A percentile compares a stretch with the other conserved stretches of the same genome.
Conservation (phyloP, 768 basidiomycete genomes). For the Termitomyces sp. region DNA sequence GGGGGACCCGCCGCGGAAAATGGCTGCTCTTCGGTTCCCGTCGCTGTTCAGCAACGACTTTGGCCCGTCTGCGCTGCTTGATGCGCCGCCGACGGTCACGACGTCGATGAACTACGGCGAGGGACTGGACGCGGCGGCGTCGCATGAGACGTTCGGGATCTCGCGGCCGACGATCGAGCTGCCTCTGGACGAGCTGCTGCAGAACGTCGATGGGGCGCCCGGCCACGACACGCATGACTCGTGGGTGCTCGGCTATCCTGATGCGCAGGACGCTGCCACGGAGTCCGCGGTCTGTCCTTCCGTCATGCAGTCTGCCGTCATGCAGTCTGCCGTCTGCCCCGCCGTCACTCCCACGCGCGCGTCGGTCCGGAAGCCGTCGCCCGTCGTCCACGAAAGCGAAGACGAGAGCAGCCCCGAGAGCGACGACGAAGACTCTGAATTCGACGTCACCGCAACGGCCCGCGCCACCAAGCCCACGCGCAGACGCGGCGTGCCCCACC, state of each 20-base stretch:
- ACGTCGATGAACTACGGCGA: slow-evolving; percentile 75
- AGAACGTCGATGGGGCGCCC: slow-evolving; percentile 32
- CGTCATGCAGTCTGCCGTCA: slow-evolving; percentile 24
- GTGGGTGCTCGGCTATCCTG: slow-evolving; percentile 4
- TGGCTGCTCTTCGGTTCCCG: slow-evolving; percentile 54
- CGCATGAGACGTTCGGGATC: slow-evolving; percentile 54
- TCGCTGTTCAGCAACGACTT: slow-evolving; percentile 71
- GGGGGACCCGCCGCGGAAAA: slow-evolving; percentile 30
- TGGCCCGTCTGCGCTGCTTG: slow-evolving; percentile 71
- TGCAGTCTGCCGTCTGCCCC: slow-evolving; percentile 12
- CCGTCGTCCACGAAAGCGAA: slow-evolving; percentile 22
- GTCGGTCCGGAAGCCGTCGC: slow-evolving; percentile 6
- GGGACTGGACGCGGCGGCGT: slow-evolving; percentile 45
- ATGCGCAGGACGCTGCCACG: slow-evolving; percentile 22
- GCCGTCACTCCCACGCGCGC: too few species aligned
- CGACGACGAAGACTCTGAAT: slow-evolving; percentile 31
- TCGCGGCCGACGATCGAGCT: slow-evolving; percentile 79
- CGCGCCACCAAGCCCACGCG: slow-evolving; percentile 13
- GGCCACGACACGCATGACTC: slow-evolving; percentile 16
- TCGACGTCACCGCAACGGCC: slow-evolving; percentile 21
- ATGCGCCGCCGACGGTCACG: slow-evolving; percentile 60
- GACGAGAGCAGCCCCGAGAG: slow-evolving; percentile 26
- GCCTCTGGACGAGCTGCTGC: slow-evolving; percentile 77
- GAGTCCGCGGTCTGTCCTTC: too few species aligned
- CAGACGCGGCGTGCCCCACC: slow-evolving; percentile 22